A percentile compares a stretch with the other conserved stretches of the same genome.
Conservation (phyloP, 805 yeast genomes). For the Zygotorulaspora chibaensis region DNA sequence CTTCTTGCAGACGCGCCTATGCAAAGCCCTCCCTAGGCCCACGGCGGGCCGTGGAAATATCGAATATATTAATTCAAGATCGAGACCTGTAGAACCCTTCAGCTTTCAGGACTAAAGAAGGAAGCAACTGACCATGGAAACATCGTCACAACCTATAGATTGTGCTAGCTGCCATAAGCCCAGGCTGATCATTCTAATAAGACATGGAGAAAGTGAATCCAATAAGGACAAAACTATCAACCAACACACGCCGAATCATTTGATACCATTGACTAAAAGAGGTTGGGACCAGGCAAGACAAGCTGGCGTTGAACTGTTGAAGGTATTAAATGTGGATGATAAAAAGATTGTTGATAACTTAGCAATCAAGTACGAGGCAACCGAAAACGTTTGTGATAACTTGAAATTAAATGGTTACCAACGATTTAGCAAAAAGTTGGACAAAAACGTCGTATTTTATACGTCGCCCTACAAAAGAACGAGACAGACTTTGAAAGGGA, state of each 20-base stretch:
- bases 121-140: background rate
- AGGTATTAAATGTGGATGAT: slow-evolving; percentile 28
- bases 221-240: slow-evolving; percentile 82
- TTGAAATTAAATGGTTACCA: slow-evolving; percentile 22
- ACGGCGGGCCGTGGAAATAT: no score
- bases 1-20: background rate
- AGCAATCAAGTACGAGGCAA: slow-evolving; percentile 18
- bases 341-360: slow-evolving; percentile 17
- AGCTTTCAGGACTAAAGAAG: no score
- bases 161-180: slow-evolving; percentile 34
- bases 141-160: background rate
- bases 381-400: slow-evolving; percentile 1
- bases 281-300: slow-evolving; percentile 63
- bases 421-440: slow-evolving; percentile 39
- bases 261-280: slow-evolving; percentile 61
- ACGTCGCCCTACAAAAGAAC: slow-evolving; percentile 87
- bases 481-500: slow-evolving; percentile 73
- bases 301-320: slow-evolving; percentile 52
- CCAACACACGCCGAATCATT: slow-evolving; percentile 72
- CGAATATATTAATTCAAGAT: no score
- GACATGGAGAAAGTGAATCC: slow-evolving; percentile 94
- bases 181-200: slow-evolving; percentile 65
- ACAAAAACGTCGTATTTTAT: slow-evolving; percentile 64
- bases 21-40: no score
- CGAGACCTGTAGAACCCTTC: no score